A percentile compares a stretch with the other conserved stretches of the same genome.
These are phyloP conservation scores for Leishmania major DNA, from an alignment of 208 protist genomes.

Conservation along the genomic window DNA sequence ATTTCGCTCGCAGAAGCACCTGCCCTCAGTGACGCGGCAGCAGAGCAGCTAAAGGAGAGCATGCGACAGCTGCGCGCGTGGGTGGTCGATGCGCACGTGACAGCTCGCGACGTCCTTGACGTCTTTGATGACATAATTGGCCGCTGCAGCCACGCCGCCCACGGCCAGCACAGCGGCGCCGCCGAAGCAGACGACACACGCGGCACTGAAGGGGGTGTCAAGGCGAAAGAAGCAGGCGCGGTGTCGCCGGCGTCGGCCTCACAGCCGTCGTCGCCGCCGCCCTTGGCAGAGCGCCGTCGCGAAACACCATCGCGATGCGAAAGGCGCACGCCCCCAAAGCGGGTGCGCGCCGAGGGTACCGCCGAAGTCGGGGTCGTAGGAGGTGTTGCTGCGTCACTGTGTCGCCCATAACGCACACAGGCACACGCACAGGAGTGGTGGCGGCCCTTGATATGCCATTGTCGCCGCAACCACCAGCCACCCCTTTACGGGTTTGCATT, in stretches of 20 bases:
- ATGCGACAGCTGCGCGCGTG: constrained; percentile 29
- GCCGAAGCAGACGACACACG: constrained; percentile 2
- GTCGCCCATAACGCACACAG: not conserved
- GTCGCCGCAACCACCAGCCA: no score
- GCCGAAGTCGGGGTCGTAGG: not conserved
- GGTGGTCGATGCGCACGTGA: constrained; percentile 30
- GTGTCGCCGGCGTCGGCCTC: not conserved
- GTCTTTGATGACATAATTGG: constrained; percentile 22
- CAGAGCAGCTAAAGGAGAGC: constrained; percentile 22
- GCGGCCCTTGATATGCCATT: not conserved
- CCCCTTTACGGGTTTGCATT: no score
- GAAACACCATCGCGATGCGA: not conserved
- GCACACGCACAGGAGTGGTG: not conserved
- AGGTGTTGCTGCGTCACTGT: not conserved
- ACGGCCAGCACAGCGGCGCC: not conserved
- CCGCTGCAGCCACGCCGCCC: not conserved
- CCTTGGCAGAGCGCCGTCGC: not conserved
- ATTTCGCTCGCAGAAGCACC: not conserved
- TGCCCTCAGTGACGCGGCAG: not conserved
- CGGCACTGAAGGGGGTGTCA: not conserved
- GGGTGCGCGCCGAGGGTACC: not conserved
- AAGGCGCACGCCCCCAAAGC: not conserved
- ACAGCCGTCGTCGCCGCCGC: not conserved
- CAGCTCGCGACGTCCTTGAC: constrained; percentile 30
- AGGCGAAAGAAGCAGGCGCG: not conserved